Evolutionary conservation across 192 early-diverging fungal genomes (phyloP).

Genomic region (Coemansia sp.): DNA sequence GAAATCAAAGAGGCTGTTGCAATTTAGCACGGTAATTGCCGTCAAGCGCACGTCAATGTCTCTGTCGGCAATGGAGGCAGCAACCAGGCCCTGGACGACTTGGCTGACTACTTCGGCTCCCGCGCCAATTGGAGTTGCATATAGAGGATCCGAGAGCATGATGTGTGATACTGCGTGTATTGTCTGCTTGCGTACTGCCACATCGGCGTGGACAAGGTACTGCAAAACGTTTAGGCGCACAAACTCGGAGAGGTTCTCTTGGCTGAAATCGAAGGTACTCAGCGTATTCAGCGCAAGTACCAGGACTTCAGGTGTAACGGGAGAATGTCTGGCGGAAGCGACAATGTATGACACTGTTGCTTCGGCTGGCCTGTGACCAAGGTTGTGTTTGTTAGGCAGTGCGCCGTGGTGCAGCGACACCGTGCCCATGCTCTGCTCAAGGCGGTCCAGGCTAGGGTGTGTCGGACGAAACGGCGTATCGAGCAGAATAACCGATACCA

Average conservation of each 20-base stretch:
- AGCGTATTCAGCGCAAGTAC: conserved; percentile 87
- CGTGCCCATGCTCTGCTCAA: conserved; percentile 30
- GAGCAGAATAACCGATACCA: conserved; percentile 84
- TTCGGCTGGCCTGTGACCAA: conserved; percentile 47
- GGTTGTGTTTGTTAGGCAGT: background rate
- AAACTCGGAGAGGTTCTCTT: conserved; percentile 87
- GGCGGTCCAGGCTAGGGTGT: conserved; percentile 24
- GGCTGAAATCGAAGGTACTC: conserved; percentile 85
- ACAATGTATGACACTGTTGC: conserved; percentile 14
- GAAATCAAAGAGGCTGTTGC: conserved; percentile 81
- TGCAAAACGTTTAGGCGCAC: conserved; percentile 83
- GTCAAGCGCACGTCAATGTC: conserved; percentile 35
- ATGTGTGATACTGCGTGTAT: conserved; percentile 78
- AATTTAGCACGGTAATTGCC: conserved; percentile 45
- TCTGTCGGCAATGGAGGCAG: conserved; percentile 86
- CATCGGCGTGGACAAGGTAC: conserved; percentile 80
- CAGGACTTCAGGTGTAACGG: conserved; percentile 55
- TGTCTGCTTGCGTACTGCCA: conserved; percentile 81
- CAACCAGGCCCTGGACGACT: conserved; percentile 84
- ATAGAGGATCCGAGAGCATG: conserved; percentile 82
- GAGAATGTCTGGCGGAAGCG: conserved; percentile 8
- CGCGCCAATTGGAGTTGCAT: conserved; percentile 72
- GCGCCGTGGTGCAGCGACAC: conserved; percentile 18
- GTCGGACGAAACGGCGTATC: conserved; percentile 72
- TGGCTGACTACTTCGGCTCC: conserved; percentile 86